Evolutionary conservation across 305 asterid species (phyloP).

Genomic region (Galium porrigens): DNA sequence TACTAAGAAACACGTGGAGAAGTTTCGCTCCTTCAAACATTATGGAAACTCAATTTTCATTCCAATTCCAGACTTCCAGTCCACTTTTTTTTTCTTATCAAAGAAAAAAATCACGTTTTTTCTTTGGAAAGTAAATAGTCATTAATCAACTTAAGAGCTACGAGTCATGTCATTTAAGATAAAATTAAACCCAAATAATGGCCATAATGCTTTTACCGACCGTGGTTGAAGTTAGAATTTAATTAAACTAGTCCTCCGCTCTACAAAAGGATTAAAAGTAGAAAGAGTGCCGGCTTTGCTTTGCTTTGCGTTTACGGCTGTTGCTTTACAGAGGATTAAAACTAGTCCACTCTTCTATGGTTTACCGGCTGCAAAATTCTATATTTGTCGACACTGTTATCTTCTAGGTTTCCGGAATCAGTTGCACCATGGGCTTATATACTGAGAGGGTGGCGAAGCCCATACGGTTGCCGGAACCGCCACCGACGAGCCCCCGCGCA

Average conservation of each 20-base stretch:
- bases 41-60: neutral
- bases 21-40: neutral
- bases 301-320: neutral
- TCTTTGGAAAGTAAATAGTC: no score
- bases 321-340: neutral
- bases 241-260: no score
- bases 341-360: neutral
- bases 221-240: no score
- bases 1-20: neutral
- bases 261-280: no score
- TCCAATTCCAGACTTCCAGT: no score
- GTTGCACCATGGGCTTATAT: neutral
- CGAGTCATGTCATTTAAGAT: no score
- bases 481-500: slow-evolving; percentile 64
- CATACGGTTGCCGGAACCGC: slow-evolving; percentile 86
- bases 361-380: neutral
- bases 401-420: neutral
- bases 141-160: no score
- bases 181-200: no score
- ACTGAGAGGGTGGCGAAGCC: slow-evolving; percentile 46
- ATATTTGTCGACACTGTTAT: neutral
- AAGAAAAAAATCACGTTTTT: no score
- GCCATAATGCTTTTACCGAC: no score
- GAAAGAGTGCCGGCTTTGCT: neutral
- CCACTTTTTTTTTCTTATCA: no score